Evolutionary conservation across 768 basidiomycete species (phyloP).

Genomic region (Stropharia rugosoannulata): DNA sequence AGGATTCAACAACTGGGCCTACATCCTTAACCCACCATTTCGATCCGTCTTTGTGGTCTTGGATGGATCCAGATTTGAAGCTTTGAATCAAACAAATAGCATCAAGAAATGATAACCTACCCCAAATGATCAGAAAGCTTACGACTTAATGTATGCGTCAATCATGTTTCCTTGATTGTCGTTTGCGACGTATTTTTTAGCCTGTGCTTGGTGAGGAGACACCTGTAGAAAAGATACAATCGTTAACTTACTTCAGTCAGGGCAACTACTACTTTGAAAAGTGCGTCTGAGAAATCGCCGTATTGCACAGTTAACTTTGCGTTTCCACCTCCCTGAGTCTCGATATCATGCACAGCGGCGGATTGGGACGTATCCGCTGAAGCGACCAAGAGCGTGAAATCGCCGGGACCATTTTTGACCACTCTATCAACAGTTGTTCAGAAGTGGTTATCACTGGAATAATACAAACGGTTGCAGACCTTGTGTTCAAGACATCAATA

Average conservation of each 20-base stretch:
- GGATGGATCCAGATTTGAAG: conserved; percentile 76
- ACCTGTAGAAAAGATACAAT: neutral
- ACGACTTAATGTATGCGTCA: conserved; percentile 79
- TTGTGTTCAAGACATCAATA: conserved; percentile 81
- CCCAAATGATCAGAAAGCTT: conserved; percentile 16
- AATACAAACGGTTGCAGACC: conserved; percentile 40
- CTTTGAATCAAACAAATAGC: conserved; percentile 30
- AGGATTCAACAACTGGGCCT: conserved; percentile 85
- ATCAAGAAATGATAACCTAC: neutral
- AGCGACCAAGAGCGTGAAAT: conserved; percentile 75
- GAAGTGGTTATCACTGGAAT: neutral
- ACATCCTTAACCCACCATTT: conserved; percentile 84
- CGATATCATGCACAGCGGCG: conserved; percentile 42
- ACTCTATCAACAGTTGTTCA: conserved; percentile 42
- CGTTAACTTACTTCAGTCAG: conserved; percentile 51
- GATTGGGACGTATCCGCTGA: conserved; percentile 49
- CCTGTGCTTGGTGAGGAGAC: conserved; percentile 38
- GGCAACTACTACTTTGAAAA: conserved; percentile 53
- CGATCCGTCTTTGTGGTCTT: conserved; percentile 77
- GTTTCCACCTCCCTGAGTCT: conserved; percentile 32
- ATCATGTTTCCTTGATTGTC: conserved; percentile 74
- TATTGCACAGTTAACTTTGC: conserved; percentile 65
- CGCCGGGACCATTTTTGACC: conserved; percentile 58
- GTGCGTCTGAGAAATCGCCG: conserved; percentile 66
- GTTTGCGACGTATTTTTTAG: conserved; percentile 72